phyloP scores from a whole-genome alignment of 108 stramenopile species.

The Aurantiochytrium sp. region DNA sequence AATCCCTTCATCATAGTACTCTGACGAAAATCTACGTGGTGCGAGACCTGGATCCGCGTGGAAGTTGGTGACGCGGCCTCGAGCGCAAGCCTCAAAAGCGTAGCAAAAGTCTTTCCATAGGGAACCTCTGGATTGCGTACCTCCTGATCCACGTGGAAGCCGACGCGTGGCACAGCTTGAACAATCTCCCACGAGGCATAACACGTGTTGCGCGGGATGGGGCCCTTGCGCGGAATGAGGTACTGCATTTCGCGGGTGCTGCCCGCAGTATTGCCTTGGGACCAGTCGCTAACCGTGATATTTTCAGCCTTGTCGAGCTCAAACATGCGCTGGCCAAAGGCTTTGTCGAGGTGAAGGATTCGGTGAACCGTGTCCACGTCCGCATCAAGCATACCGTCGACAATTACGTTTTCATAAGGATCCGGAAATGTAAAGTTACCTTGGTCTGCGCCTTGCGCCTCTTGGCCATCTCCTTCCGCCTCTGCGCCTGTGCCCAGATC shows the following conservation, averaged over 20 bases:
- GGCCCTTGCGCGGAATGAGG: not conserved
- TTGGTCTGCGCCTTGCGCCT: not conserved
- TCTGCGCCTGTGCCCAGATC: not conserved
- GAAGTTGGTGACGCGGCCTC: not conserved
- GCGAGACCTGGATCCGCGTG: not conserved
- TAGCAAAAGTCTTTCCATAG: not conserved
- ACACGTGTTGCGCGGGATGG: not conserved
- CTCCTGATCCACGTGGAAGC: not conserved
- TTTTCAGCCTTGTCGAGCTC: not conserved
- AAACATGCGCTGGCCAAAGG: not conserved
- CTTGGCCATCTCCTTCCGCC: not conserved
- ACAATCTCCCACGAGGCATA: not conserved
- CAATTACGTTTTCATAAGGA: not conserved
- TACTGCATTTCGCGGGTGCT: not conserved
- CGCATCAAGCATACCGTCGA: not conserved
- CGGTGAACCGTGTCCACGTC: not conserved
- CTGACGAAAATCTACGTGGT: not conserved
- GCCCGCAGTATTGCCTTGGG: not conserved
- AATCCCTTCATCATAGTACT: slow-evolving; percentile 5
- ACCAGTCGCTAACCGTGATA: not conserved
- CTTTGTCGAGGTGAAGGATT: not conserved
- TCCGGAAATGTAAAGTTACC: not conserved
- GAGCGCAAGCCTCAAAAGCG: not conserved
- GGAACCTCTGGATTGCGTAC: not conserved
- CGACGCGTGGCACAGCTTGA: not conserved